phyloP scores from a whole-genome alignment of 192 early-diverging fungal species.

The Coemansia nantahalensis region DNA sequence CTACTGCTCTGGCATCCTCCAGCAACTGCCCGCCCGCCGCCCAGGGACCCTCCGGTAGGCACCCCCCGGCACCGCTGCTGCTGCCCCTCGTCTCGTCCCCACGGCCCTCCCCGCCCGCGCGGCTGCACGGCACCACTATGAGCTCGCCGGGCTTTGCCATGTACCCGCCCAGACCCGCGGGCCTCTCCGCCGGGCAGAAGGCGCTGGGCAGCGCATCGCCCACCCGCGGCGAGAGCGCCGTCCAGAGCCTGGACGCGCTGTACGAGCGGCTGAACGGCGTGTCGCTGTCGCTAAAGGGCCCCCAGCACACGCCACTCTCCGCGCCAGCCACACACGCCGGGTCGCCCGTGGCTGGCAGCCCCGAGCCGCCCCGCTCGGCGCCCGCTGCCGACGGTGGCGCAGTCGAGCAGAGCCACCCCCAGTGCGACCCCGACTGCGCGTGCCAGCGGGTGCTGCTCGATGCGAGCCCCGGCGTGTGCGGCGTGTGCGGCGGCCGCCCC shows the following conservation, averaged over 20 bases:
- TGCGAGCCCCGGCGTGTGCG: slow-evolving; percentile 45
- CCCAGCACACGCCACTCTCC: background rate
- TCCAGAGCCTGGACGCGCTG: slow-evolving; percentile 37
- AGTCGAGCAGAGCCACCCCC: slow-evolving; percentile 4
- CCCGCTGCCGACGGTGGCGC: slow-evolving; percentile 7
- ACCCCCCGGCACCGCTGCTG: no score
- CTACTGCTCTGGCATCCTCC: no score
- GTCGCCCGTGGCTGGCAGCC: background rate
- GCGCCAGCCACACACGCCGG: slow-evolving; percentile 14
- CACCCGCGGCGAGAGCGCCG: slow-evolving; percentile 5
- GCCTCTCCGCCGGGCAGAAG: slow-evolving; percentile 25
- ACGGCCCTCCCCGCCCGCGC: background rate
- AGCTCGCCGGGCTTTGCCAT: slow-evolving; percentile 33
- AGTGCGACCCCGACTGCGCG: slow-evolving; percentile 35
- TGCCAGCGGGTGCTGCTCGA: slow-evolving; percentile 35
- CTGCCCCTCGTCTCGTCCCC: no score
- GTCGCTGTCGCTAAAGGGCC: slow-evolving; percentile 35
- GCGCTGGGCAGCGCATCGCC: slow-evolving; percentile 12
- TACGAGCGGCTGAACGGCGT: slow-evolving; percentile 41
- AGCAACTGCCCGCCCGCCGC: no score
- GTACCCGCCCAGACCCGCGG: slow-evolving; percentile 21
- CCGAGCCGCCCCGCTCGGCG: background rate
- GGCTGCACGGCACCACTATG: slow-evolving; percentile 21
- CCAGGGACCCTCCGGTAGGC: no score
- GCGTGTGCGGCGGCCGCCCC: background rate